phyloP scores from a whole-genome alignment of 2,329 filamentous ascomycete genomes.

The Verticillium albo-atrum region DNA sequence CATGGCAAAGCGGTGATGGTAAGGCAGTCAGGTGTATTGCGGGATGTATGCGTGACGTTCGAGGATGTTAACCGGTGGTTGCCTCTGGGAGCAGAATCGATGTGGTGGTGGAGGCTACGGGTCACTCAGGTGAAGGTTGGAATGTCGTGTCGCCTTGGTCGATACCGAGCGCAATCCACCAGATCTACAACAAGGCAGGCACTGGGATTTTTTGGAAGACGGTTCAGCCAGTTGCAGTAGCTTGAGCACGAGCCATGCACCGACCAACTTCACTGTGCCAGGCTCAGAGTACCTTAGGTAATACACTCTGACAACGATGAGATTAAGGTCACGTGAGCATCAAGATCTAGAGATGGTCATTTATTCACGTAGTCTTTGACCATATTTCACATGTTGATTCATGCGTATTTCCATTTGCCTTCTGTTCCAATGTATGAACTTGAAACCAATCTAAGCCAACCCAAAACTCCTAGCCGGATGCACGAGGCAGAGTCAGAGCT shows the following conservation, averaged over 20 bases:
- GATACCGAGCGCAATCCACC: not conserved
- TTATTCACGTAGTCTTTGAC: not conserved
- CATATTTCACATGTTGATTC: not conserved
- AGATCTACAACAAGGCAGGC: not conserved
- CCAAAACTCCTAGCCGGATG: slow-evolving; percentile 14
- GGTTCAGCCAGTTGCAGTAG: not conserved
- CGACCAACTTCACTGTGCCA: too few relatives aligned
- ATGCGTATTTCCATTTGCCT: too few relatives aligned
- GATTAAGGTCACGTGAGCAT: not conserved
- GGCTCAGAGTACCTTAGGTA: not conserved
- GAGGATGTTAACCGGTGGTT: not conserved
- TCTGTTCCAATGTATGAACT: not conserved
- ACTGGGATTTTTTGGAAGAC: not conserved
- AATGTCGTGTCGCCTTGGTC: not conserved
- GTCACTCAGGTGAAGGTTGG: not conserved
- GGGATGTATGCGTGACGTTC: not conserved
- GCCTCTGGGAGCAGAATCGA: not conserved
- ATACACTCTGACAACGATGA: too few relatives aligned
- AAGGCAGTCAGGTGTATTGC: not conserved
- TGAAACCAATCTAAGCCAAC: not conserved
- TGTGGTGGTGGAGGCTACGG: not conserved
- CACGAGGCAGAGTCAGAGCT: slow-evolving; percentile 6
- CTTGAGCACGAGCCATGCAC: not conserved
- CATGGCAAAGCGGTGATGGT: slow-evolving; percentile 41
- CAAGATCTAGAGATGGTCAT: not conserved